Base-by-base conservation (phyloP, 768 basidiomycete genomes). In the Boletus pseudopeckii region DNA sequence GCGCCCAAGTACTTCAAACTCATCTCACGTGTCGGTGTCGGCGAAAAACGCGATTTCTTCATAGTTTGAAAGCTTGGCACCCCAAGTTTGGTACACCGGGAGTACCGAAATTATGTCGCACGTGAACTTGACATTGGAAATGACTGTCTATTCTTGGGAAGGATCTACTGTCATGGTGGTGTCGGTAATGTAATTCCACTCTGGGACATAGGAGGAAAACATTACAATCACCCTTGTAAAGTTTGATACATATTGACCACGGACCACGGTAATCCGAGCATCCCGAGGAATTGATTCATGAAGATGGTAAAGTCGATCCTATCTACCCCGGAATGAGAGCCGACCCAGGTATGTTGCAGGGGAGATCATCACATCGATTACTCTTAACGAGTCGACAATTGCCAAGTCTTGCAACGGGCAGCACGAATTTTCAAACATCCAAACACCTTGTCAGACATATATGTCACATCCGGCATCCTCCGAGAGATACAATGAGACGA, bases 111-210 rank as follows among this genome's bases (percentile, higher is more conserved):
- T 54, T 45, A 50, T 9, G 30, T 47, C 24, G 38, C 60, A 60
- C 55, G 50, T 64, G 55, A 58, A 57, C 43, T 11, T 22, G 42
- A 43, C 51, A 47, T 61, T 58, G 62, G 54, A 56, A 61, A 58
- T 66, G 26, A 4, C 18, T 6, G 24, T 26, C 54, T 54, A 55
- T 51, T 65, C 54, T 52, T 48, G 53, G 59, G 44, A 38, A 22
- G 39, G 50, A 61, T 62, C 60, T 61, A 40, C 50, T 62, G 50
- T 30, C 55, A 53, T 62, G 10, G 30, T n/a, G n/a, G n/a, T n/a
- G n/a, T n/a, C n/a, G n/a, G n/a, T n/a, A n/a, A n/a, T n/a, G n/a
- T 32, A 32, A 59, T 22, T 32, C 43, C 45, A 36, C 33, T 33
- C 11, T 37, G 24, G 22, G n/a, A 33, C 30, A n/a, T n/a, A n/a